Evolutionary conservation across 2,329 filamentous ascomycete species (phyloP), one percentile per base, ranked within the genome.

Genomic region (Fusarium ambrosium): DNA sequence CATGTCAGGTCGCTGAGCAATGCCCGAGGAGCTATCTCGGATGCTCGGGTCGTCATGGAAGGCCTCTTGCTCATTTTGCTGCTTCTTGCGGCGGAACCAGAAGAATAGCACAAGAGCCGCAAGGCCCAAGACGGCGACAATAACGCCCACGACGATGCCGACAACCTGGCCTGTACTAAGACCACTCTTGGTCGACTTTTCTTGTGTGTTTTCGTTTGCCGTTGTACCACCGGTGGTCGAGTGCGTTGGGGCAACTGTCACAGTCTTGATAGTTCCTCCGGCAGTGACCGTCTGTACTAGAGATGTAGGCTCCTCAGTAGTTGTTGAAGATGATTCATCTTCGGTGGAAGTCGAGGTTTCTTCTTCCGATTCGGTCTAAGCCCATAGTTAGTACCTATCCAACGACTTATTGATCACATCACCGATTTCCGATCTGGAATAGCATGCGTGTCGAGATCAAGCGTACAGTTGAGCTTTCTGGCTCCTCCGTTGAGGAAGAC

Each of bases 261-360:
- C 86, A 2, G 89, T 92, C 67, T 85, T 86, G 24, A 90, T 82
- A 6, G 82, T 86, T 20, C 89, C 89, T 11, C 85, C 87, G 8
- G 85, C 84, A 1, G 89, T 92, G 11, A 92, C 85, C 0, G 90
- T 92, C 76, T 87, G 83, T 3, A 89, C 77, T 0, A 74, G 59
- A n/a, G 81, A 80, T 16, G 80, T 79, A 9, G 69, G 59, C 22
- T 64, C 62, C 18, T 69, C 64, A 3, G 77, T 22, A 48, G 41
- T 62, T 14, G 59, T 43, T 75, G 77, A 20, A 72, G 72, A 51
- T 77, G 68, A 34, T 68, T 45, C 67, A 9, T 60, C 56, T 32
- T 77, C 72, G 20, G 73, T 77, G 14, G 76, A 66, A n/a, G 74
- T 66, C 14, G 77, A 70, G 27, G 70, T 74, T 43, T 43, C 75